Conservation (phyloP, 257 asterid species). For the Solanum commersonii region DNA sequence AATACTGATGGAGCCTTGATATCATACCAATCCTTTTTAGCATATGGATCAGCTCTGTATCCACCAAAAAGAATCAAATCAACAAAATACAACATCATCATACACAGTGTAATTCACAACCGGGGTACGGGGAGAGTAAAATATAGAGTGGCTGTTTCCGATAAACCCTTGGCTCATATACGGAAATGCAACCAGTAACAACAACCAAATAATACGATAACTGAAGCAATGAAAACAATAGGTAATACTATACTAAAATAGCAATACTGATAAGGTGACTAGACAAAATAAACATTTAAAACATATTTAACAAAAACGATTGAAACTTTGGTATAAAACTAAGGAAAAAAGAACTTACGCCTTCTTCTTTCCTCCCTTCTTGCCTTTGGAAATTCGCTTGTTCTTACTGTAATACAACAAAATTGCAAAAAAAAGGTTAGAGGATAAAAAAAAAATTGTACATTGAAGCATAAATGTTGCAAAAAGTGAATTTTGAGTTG, state of each 20-base stretch:
- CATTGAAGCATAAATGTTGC: background rate
- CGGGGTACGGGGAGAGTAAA: background rate
- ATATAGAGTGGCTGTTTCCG: fast-evolving
- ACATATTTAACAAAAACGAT: background rate
- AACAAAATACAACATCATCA: background rate
- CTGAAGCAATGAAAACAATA: background rate
- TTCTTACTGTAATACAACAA: background rate
- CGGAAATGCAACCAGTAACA: background rate
- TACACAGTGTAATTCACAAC: background rate
- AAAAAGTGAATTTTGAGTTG: background rate
- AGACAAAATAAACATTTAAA: background rate
- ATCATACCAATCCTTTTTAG: background rate
- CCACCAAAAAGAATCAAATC: background rate
- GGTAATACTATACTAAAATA: background rate
- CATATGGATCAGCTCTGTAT: background rate
- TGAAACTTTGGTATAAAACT: background rate
- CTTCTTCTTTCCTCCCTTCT: background rate
- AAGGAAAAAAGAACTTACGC: background rate
- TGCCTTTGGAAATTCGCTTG: background rate
- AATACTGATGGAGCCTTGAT: background rate
- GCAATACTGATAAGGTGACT: background rate
- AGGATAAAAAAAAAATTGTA: background rate
- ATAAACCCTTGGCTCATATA: background rate
- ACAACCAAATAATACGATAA: background rate
- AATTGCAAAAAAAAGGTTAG: background rate